Base-by-base conservation (phyloP, 2,329 filamentous ascomycete species). In the Diaporthe destruens region DNA sequence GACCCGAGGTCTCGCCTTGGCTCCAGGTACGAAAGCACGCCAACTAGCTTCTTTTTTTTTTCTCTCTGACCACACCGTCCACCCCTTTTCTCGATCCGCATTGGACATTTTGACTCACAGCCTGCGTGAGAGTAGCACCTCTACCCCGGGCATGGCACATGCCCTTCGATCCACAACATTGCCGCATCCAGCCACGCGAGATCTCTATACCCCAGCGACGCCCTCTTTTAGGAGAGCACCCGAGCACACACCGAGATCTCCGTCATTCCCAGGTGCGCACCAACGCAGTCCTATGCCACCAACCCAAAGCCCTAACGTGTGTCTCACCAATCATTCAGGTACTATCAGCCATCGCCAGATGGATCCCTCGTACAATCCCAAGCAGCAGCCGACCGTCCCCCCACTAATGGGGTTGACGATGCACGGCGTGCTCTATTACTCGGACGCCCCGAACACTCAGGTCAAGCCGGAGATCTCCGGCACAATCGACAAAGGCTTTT, bases 401-500 rank as follows among this genome's bases (percentile, higher is more conserved):
- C 89, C 89, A 11, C 83, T 91, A 29, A 79, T 83, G 75, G 75
- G 83, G 8, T 82, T 89, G 68, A 84, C 85, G 36, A 85, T 85
- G 49, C 84, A 91, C 68, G 89, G 89, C 53, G 87, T 87, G n/a
- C 87, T 94, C 71, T 86, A 87, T 71, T 92, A 91, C 77, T 84
- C 82, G 4, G 88, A 93, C 61, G 84, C 85, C 2, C 84, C 86
- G 0, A 66, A 65, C 39, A 74, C 47, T 23, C 73, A 61, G 39
- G 87, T 96, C 76, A 91, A 91, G 75, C 87, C 93, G 25, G 92
- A 93, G 18, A 93, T 98, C 75, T 87, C 91, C 39, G 94, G 93
- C 47, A 92, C 90, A 77, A 94, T 97, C 73, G 94, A 97, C 80
- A 97, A 97, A 78, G 95, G 95, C 0, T 97, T 97, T 83, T 97